These are phyloP conservation scores for Ogataea angusta DNA, from an alignment of 805 yeast species.

Conservation along the genomic window DNA sequence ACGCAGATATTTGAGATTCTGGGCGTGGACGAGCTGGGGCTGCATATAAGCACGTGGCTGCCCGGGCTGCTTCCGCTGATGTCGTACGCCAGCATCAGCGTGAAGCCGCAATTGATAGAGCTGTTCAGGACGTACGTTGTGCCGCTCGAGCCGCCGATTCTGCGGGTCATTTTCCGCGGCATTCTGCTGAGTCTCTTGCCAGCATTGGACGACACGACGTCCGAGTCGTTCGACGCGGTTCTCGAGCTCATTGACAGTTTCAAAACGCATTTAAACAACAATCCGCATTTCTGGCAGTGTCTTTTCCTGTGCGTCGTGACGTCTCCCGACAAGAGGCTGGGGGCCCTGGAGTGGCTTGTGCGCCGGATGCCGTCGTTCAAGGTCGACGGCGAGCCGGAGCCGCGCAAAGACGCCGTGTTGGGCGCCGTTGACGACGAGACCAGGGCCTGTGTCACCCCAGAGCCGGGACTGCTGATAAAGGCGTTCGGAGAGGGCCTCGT, in stretches of 20 bases:
- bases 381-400: conserved; percentile 3
- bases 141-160: conserved; percentile 42
- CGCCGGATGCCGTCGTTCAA: conserved; percentile 61
- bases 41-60: conserved; percentile 71
- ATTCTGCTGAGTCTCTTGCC: conserved; percentile 72
- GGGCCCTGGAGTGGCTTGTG: conserved; percentile 76
- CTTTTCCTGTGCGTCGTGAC: conserved; percentile 71
- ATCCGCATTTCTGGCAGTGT: conserved; percentile 83
- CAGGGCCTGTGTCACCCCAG: conserved; percentile 63
- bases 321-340: conserved; percentile 75
- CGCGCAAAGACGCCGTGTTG: conserved; percentile 22
- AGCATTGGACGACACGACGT: conserved; percentile 89
- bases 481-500: conserved; percentile 69
- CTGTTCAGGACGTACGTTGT: conserved; percentile 57
- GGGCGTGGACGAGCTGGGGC: conserved; percentile 51
- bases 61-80: conserved; percentile 90
- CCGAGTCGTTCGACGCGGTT: conserved; percentile 70
- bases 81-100: conserved; percentile 84
- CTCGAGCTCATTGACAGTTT: conserved; percentile 59
- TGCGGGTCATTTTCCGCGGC: conserved; percentile 63
- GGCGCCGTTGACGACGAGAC: conserved; percentile 40
- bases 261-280: conserved; percentile 55
- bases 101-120: conserved; percentile 71
- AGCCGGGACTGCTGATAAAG: conserved; percentile 72
- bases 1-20: conserved; percentile 63